These are phyloP conservation scores for Taxawa tesnikishii DNA, from an alignment of 2,329 filamentous ascomycete species.

Conservation along the genomic window DNA sequence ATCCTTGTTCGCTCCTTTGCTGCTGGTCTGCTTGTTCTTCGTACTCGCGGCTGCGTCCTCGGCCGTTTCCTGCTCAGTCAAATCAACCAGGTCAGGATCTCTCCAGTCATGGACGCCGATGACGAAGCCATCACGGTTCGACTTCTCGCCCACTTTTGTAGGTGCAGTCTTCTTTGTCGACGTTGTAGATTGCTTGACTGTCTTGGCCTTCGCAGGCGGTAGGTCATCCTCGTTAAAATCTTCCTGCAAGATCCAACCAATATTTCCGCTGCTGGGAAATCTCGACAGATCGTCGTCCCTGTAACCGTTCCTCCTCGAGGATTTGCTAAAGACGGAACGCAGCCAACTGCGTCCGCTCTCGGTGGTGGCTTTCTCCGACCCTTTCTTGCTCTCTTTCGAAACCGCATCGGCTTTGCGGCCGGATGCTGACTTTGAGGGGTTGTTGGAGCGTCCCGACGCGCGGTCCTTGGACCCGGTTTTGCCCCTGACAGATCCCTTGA, in stretches of 20 bases:
- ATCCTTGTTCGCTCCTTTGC: constrained; percentile 17
- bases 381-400: neutral
- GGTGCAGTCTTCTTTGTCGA: constrained; percentile 16
- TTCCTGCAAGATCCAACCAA: constrained; percentile 60
- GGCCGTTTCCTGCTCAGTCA: constrained; percentile 9
- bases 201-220: constrained; percentile 10
- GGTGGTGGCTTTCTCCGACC: constrained; percentile 11
- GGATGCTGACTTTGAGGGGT: constrained; percentile 6
- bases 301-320: constrained; percentile 5
- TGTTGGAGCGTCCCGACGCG: constrained; percentile 7
- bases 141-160: constrained; percentile 14
- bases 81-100: constrained; percentile 55
- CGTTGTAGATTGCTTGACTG: too few relatives aligned
- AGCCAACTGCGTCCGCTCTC: constrained; percentile 26
- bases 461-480: constrained; percentile 4
- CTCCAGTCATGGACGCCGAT: constrained; percentile 84
- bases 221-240: constrained; percentile 48
- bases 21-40: constrained; percentile 18
- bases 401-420: neutral
- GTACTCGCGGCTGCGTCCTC: constrained; percentile 14
- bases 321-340: constrained; percentile 26
- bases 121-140: constrained; percentile 52
- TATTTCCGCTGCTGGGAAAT: constrained; percentile 59
- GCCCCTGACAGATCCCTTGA: neutral
- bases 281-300: constrained; percentile 46